Evolutionary conservation across 2,329 filamentous ascomycete genomes (phyloP), one percentile per base, ranked within the genome.

Genomic region (Fusarium anguioides): DNA sequence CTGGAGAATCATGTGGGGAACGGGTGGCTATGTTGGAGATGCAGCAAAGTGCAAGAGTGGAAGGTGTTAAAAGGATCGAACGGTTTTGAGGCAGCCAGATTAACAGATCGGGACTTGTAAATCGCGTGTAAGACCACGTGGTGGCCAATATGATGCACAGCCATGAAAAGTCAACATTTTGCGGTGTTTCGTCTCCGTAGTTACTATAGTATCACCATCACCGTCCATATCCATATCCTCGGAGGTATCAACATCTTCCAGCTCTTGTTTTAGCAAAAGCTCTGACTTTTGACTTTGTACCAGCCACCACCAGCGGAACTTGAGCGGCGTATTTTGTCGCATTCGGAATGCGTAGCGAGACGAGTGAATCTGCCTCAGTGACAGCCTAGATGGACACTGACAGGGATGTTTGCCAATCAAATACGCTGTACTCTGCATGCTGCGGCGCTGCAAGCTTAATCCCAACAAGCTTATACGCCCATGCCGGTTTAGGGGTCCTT

Each of bases 381-480:
- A 63, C 60, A 58, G 60, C 59, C 60, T 63, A 41, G 41, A 15
- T 45, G 36, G 41, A 49, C 44, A 26, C 5, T 4, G 7, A 5
- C 58, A 63, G 5, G 60, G 60, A 15, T 27, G 7, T 3, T 1
- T 5, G 12, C 59, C 59, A 61, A 61, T 61, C 1, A 57, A 11
- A 47, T 17, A 12, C n/a, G 8, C 2, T 10, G 17, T 27, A 9
- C 4, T 1, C 5, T 17, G 40, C 62, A 42, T 64, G 40, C 1
- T 54, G 36, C 36, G 24, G 27, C 39, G 27, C 50, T 63, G 63
- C 51, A 48, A 64, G 64, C 46, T 66, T 66, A 59, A 59, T 9
- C 23, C 31, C 42, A 21, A 57, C 53, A 66, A 66, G 63, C 64
- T 66, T 66, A 66, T 59, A 48, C 46, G 53, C 63, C 63, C 50